phyloP scores from a whole-genome alignment of 768 basidiomycete species.

The Candolleomyces eurysporus region DNA sequence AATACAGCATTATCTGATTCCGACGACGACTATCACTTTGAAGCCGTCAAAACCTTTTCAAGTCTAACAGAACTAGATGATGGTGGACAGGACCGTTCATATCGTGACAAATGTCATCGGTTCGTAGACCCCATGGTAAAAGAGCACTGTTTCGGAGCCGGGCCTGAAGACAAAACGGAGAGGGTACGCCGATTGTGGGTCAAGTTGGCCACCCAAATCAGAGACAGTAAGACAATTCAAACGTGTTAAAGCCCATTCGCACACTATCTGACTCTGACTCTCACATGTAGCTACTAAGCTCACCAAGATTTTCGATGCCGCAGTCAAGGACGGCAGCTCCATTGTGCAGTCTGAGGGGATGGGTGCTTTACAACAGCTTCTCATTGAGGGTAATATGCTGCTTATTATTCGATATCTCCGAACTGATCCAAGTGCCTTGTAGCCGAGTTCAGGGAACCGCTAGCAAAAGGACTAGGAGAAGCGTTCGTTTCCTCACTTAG shows the following conservation, averaged over 20 bases:
- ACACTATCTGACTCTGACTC: background rate
- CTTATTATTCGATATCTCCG: slow-evolving; percentile 51
- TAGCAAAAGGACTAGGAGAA: background rate
- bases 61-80: background rate
- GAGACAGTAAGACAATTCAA: background rate
- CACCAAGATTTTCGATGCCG: background rate
- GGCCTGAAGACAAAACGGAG: background rate
- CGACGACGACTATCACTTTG: background rate
- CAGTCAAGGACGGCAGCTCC: background rate
- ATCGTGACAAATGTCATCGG: too few relatives aligned
- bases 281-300: background rate
- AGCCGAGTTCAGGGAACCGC: background rate
- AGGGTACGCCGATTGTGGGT: background rate
- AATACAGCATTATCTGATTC: background rate
- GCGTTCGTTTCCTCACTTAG: background rate
- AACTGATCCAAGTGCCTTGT: slow-evolving; percentile 32
- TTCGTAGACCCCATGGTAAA: background rate
- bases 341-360: background rate
- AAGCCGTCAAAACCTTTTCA: background rate
- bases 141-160: background rate
- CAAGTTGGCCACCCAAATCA: background rate
- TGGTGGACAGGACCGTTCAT: background rate
- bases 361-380: background rate
- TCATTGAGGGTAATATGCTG: background rate
- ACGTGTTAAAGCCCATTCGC: background rate